Evolutionary conservation across 192 early-diverging fungal species (phyloP).

Genomic region (Diversispora epigaea): DNA sequence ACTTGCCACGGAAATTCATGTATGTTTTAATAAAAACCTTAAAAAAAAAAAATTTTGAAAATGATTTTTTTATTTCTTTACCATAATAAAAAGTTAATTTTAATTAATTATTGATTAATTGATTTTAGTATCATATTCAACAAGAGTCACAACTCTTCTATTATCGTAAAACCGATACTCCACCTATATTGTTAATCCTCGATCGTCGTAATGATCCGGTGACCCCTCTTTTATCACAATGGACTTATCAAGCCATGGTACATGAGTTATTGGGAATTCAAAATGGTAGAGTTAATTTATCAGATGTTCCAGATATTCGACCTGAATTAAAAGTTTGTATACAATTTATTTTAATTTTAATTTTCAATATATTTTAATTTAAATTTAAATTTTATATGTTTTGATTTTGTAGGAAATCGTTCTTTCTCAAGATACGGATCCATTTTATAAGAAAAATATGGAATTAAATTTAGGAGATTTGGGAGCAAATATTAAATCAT

Average conservation of each 20-base stretch:
- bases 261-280: slow-evolving; percentile 92
- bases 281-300: slow-evolving; percentile 91
- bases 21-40: slow-evolving; percentile 38
- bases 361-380: background rate
- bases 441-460: slow-evolving; percentile 89
- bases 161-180: slow-evolving; percentile 74
- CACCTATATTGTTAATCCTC: slow-evolving; percentile 85
- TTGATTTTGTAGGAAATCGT: slow-evolving; percentile 76
- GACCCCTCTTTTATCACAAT: slow-evolving; percentile 90
- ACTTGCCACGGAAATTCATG: slow-evolving; percentile 77
- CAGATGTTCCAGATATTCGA: slow-evolving; percentile 74
- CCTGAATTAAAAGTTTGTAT: slow-evolving; percentile 73
- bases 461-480: slow-evolving; percentile 93
- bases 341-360: slow-evolving; percentile 7
- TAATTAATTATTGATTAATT: background rate
- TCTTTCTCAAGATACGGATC: slow-evolving; percentile 84
- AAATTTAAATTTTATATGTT: slow-evolving; percentile 18
- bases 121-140: slow-evolving; percentile 69
- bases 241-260: slow-evolving; percentile 99
- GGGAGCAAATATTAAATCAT: slow-evolving; percentile 88
- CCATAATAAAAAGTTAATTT: too few relatives aligned
- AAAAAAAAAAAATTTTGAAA: too few relatives aligned
- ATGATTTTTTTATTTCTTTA: background rate
- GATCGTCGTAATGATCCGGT: slow-evolving; percentile 96
- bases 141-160: slow-evolving; percentile 75